Conservation (phyloP, 371 early-diverging fungal genomes). For the Polyrhizophydium stewartii region DNA sequence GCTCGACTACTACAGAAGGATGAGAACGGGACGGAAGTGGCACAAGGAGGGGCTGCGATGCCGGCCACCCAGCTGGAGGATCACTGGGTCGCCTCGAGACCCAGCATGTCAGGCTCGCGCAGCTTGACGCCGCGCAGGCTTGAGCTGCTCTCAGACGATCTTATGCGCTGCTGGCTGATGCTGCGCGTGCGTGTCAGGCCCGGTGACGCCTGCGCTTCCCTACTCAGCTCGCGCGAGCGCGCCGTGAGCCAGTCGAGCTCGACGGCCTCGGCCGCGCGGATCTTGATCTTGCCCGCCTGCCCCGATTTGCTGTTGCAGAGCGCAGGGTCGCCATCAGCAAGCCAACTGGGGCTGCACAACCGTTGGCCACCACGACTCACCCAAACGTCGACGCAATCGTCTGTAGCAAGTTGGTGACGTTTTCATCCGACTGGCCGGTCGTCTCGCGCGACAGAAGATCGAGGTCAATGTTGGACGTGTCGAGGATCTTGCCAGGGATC, state of each 20-base stretch:
- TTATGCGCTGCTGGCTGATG: neutral
- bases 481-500: neutral
- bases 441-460: neutral
- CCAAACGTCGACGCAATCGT: neutral
- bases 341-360: too few species aligned
- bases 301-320: neutral
- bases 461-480: neutral
- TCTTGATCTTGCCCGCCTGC: neutral
- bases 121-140: neutral
- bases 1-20: too few species aligned
- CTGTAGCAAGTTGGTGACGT: neutral
- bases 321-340: too few species aligned
- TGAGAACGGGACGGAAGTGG: too few species aligned
- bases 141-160: neutral
- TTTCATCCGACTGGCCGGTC: neutral
- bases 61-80: too few species aligned
- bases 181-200: neutral
- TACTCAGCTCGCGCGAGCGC: neutral
- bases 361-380: neutral
- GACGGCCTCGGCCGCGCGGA: neutral
- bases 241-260: neutral
- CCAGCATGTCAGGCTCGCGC: conserved; percentile 1
- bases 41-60: too few species aligned
- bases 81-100: neutral
- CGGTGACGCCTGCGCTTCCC: neutral